Base-by-base conservation (phyloP, 495 filamentous ascomycete genomes). In the Tuber brumale region DNA sequence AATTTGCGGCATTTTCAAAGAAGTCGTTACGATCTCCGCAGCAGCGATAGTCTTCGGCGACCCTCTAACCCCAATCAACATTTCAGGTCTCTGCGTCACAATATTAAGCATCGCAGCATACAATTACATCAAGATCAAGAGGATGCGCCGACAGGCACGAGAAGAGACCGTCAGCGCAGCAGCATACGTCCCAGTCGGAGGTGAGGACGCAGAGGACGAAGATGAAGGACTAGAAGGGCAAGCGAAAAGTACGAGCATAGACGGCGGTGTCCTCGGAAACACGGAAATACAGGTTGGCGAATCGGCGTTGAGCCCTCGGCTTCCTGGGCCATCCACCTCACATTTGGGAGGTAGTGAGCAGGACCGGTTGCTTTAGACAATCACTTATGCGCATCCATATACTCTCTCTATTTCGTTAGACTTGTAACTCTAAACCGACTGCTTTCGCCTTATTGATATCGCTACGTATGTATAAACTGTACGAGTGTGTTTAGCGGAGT, bases 1-100 rank as follows among this genome's bases (percentile, higher is more conserved):
- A 72, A 97, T 99, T 74, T 96, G 94, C 78, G 96, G 96, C 70
- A 99, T 98, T 72, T 98, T 99, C 87, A 99, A 99, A 85, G 96
- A 99, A 85, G 96, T 97, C 18, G 91, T 99, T 72, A 99, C 96
- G 9, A 98, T 99, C 82, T 90, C 90, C 57, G 93, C 93, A 2
- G 96, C 95, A 0, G 92, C 92, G 31, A 84, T 96, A 21, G 90
- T 96, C 9, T 99, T 97, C 85, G 89, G 94, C 79, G 96, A 99
- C 81, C 88, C 88, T 72, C 89, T 99, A 76, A 98, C 95, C 0
- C 87, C 91, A 3, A 89, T 99, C 85, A 99, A 99, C 81, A 84
- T 97, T 0, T 89, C 90, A 7, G 96, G 96, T 7, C 84, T 99
- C 18, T 82, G 94, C n/a, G 89, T 97, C 44, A 99, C 96, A 0